These are phyloP conservation scores for Penicillium silybi DNA, from an alignment of 495 filamentous ascomycete genomes.

Conservation along the genomic window DNA sequence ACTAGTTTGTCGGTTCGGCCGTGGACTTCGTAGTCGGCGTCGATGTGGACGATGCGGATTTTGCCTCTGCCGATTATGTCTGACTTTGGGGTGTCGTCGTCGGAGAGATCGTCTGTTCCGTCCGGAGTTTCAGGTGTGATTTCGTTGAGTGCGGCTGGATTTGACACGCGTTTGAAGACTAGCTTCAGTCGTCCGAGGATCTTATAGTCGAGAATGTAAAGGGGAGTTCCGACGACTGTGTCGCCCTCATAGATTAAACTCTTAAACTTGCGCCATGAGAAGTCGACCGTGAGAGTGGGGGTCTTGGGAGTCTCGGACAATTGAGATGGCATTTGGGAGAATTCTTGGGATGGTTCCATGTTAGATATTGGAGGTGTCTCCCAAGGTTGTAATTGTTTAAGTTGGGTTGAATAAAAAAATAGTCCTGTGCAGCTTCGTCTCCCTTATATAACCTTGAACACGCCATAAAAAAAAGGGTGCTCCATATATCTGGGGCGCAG, in stretches of 20 bases:
- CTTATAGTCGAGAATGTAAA: conserved; percentile 21
- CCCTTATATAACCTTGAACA: background rate
- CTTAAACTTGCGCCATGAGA: conserved; percentile 28
- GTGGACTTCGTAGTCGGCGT: conserved; percentile 25
- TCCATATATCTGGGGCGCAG: background rate
- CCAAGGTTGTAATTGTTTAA: no score
- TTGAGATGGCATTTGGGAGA: background rate
- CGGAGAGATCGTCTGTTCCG: background rate
- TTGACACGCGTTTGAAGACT: conserved; percentile 5
- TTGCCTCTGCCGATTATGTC: conserved; percentile 22
- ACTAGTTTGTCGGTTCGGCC: conserved; percentile 20
- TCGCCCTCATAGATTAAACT: conserved; percentile 13
- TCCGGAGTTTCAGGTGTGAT: background rate
- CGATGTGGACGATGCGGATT: conserved; percentile 25
- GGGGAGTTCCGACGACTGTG: conserved; percentile 6
- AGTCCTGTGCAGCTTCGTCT: no score
- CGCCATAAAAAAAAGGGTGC: background rate
- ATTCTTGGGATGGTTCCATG: background rate
- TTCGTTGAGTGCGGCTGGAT: conserved; percentile 17
- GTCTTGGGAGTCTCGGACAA: background rate
- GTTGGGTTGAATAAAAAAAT: no score
- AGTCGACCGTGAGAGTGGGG: conserved; percentile 19
- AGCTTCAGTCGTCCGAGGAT: conserved; percentile 4
- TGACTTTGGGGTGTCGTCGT: background rate
- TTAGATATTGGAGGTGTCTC: background rate